Base-by-base conservation (phyloP, 2,329 filamentous ascomycete species). In the Hortaea werneckii region DNA sequence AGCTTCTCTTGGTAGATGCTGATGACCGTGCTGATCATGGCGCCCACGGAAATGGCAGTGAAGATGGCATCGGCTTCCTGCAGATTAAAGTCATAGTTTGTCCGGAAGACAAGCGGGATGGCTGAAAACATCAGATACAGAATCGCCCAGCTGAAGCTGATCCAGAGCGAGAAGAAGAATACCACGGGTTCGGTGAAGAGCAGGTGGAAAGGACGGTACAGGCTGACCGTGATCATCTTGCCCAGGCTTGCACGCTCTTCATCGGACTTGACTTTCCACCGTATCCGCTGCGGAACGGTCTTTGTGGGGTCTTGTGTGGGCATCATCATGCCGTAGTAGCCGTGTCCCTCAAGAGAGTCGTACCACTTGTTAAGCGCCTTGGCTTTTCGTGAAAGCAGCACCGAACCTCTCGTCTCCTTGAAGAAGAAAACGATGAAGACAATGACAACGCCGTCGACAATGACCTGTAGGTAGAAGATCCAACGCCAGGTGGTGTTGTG, bases 111-210 rank as follows among this genome's bases (percentile, higher is more conserved):
- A 4, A 92, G 74, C 0, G 88, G 86, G 5, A 95, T 78, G 1
- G 86, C 83, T 10, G 79, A 79, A 55, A 95, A 90, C 9, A 84
- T 87, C 12, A 95, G 71, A 63, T 95, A 95, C 0, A 95, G 76
- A 0, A 94, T 77, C 0, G 84, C 87, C 89, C 89, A 95, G 13
- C 82, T 82, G 63, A 95, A 95, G 0, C 86, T 76, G 1, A 88
- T 83, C 89, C 89, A 95, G 0, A 94, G 72, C 0, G 83, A 87
- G 69, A 95, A 95, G 69, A 79, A 87, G 65, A 88, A 87, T 10
- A 89, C 83, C 7, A 87, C 81, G 0, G 84, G 82, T 54, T 89
- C 85, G 0, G 84, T 88, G 53, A 82, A 68, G 11, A 89, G 77
- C 1, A 89, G 74, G 57, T 82, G 79, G 62, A 95, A 94, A 0